Base-by-base conservation (phyloP, 805 yeast genomes). In the Schizosaccharomyces cryophilus region DNA sequence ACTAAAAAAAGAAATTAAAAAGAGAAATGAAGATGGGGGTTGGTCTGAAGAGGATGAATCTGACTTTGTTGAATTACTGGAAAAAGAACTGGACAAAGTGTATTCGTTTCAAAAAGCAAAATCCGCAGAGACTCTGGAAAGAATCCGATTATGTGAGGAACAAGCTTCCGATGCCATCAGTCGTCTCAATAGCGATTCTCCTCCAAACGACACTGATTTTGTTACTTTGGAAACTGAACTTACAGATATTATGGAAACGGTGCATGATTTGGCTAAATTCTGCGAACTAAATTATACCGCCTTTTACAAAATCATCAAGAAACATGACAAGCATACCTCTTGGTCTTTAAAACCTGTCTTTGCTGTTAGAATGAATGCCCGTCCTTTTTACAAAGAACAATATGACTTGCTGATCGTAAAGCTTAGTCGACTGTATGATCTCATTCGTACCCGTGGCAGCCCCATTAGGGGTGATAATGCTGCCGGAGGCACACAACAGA, bases 401-500 rank as follows among this genome's bases (percentile, higher is more conserved):
- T 87, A 88, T 70, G 98, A 93, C 71, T 78, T 78, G 30, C 74
- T 90, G 66, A 88, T 93, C 63, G 95, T 93, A 59, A 86, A 87
- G 71, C 79, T 93, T 63, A 87, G 96, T 3, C 85, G 82, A 67
- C 76, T 87, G 61, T 90, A 93, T 68, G 97, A 93, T 70, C 73
- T 90, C 64, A 96, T 93, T 35, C 81, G 97, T 71, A 93, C 97
- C 0, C 80, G 95, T 66, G 98, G 98, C 67, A 85, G 87, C 69
- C 97, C 98, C 15, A 86, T 87, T 48, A 79, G 81, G 68, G 97
- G 97, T 65, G 98, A 93, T 73, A 82, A 95, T 3, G 71, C 96
- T 4, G 96, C 98, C n/a, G 98, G 98, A 69, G 98, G 98, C 55
- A 78, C 84, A 54, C 96, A 89, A 77, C 98, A 93, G 72, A 93